Conservation (phyloP, 495 filamentous ascomycete species). For the Barbatosphaeria neglecta region DNA sequence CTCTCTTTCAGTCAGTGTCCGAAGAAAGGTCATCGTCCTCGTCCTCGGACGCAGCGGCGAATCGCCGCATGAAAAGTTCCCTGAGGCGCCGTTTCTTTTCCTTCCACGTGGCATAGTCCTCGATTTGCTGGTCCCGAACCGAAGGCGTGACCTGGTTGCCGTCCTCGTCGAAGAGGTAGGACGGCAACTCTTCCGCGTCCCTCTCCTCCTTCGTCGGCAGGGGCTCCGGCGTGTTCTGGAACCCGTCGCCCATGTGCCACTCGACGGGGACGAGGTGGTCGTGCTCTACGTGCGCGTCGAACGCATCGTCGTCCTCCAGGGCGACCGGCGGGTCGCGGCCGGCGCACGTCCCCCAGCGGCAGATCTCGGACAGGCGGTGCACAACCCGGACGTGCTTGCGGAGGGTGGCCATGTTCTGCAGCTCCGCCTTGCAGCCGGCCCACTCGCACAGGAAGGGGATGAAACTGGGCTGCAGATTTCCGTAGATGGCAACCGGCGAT, state of each 20-base stretch:
- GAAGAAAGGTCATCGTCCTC: conserved; percentile 8
- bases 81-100: conserved; percentile 18
- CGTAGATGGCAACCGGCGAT: conserved; percentile 13
- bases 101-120: conserved; percentile 25
- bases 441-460: conserved; percentile 23
- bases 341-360: conserved; percentile 1
- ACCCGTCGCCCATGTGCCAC: conserved; percentile 58
- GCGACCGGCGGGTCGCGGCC: conserved; percentile 3
- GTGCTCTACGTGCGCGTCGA: conserved; percentile 49
- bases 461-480: conserved; percentile 12
- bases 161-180: conserved; percentile 26
- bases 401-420: conserved; percentile 64
- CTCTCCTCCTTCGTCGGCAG: neutral
- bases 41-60: conserved; percentile 28
- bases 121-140: conserved; percentile 19
- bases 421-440: conserved; percentile 47
- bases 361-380: conserved; percentile 23
- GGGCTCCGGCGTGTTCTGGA: conserved; percentile 17
- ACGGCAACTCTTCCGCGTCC: conserved; percentile 12
- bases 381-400: conserved; percentile 53
- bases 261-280: conserved; percentile 46
- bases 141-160: conserved; percentile 34
- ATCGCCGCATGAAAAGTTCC: conserved; percentile 11
- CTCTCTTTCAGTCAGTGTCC: neutral
- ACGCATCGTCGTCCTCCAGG: conserved; percentile 24